Evolutionary conservation across 768 basidiomycete genomes (phyloP), one percentile per base, ranked within the genome.

Genomic region (Tricholoma saponaceum): DNA sequence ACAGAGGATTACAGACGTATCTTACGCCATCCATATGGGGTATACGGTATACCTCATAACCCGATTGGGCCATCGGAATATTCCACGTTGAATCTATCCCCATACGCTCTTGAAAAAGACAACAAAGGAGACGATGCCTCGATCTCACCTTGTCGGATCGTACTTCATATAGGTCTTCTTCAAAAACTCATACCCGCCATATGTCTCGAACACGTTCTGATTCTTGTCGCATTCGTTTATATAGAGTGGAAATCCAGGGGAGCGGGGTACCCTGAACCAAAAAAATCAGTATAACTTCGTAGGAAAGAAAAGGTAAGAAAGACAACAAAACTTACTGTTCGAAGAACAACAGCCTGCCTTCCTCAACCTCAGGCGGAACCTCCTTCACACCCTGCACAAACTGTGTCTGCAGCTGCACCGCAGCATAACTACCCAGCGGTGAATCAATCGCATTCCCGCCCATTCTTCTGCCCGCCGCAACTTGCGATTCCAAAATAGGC

Each of bases 81-180:
- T 23, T 64, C 55, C 8, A 74, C 60, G 32, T 73, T 76, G 60
- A 74, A 75, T 30, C 75, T 75, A 52, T n/a, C 56, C 32, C 30
- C 30, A 32, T 32, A 32, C 8, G 8, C 44, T 5, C 9, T 12
- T 12, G 16, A 8, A 32, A 52, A 23, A 12, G 54, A 22, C 13
- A 30, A 44, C 33, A 28, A 16, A 46, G 16, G 13, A 25, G 25
- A 5, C 44, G 23, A 14, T 5, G 23, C 22, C 13, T 23, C 25
- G 18, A 28, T 56, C 69, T 55, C 53, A 75, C 77, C 76, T 63
- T 3, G 67, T 72, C 18, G 77, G 77, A 62, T 79, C 78, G 55
- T 79, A 79, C 59, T 78, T 79, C 8, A 66, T 64, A 58, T 78
- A 78, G 0, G 72, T 74, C 10, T 59, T 49, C 52, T 69, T 72